Conservation (phyloP, 148 eudicot genomes). For the Heliosperma pusillum region DNA sequence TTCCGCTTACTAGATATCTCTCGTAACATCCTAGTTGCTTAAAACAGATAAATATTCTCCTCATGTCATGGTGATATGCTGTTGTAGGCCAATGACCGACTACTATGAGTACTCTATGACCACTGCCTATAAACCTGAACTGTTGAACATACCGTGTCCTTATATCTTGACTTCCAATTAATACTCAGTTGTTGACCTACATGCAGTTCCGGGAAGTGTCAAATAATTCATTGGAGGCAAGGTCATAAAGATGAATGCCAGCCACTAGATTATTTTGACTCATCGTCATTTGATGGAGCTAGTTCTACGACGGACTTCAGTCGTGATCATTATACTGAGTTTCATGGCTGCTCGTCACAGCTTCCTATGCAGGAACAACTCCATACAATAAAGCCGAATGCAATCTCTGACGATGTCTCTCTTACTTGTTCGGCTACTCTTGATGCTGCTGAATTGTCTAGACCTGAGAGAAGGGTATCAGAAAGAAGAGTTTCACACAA, state of each 20-base stretch:
- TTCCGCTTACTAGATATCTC: not conserved
- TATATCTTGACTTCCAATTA: slow-evolving; percentile 13
- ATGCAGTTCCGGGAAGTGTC: slow-evolving; percentile 94
- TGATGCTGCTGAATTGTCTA: slow-evolving; percentile 30
- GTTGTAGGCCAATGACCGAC: no score
- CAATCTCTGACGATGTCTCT: slow-evolving; percentile 20
- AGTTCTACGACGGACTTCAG: slow-evolving; percentile 24
- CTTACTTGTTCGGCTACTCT: slow-evolving; percentile 18
- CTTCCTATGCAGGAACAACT: slow-evolving; percentile 21
- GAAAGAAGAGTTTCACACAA: slow-evolving; percentile 46
- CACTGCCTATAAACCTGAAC: no score
- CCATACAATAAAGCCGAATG: slow-evolving; percentile 7
- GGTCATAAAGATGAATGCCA: slow-evolving; percentile 95
- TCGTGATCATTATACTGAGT: slow-evolving; percentile 31
- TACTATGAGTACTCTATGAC: no score
- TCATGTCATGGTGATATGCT: not conserved
- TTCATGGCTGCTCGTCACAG: no score
- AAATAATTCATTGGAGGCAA: slow-evolving; percentile 94
- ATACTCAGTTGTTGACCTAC: slow-evolving; percentile 19
- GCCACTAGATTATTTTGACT: slow-evolving; percentile 34
- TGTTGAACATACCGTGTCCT: not conserved
- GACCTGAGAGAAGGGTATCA: slow-evolving; percentile 37
- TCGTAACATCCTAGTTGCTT: not conserved
- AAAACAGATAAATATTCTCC: not conserved
- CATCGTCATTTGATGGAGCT: slow-evolving; percentile 42